A percentile compares a stretch with the other conserved stretches of the same genome.
phyloP scores from a whole-genome alignment of 2,329 filamentous ascomycete species.

The Myriosclerotinia curreyana region DNA sequence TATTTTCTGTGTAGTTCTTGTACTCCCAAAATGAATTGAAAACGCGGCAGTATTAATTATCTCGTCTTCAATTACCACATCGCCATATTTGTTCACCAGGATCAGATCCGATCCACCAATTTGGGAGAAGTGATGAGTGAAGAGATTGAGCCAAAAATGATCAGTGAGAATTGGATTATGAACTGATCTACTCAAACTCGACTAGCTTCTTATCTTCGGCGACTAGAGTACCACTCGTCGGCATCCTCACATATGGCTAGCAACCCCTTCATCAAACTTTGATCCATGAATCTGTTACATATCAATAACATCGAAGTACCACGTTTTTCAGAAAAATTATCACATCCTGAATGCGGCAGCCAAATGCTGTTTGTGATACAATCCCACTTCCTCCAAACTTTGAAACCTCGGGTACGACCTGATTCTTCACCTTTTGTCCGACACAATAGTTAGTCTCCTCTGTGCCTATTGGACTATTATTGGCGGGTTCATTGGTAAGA shows the following conservation, averaged over 20 bases:
- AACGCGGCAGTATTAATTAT: constrained; percentile 48
- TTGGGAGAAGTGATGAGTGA: constrained; percentile 59
- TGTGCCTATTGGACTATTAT: constrained; percentile 44
- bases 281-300: constrained; percentile 27
- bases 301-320: not conserved
- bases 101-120: constrained; percentile 64
- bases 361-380: constrained; percentile 35
- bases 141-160: constrained; percentile 56
- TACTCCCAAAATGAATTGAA: constrained; percentile 45
- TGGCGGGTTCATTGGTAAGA: constrained; percentile 37
- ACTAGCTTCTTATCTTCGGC: constrained; percentile 7
- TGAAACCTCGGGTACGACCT: constrained; percentile 42
- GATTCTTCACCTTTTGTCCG: constrained; percentile 46
- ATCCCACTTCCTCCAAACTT: constrained; percentile 31
- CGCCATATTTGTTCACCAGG: constrained; percentile 57
- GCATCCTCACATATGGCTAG: constrained; percentile 52
- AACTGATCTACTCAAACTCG: constrained; percentile 40
- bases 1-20: not conserved
- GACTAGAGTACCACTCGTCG: constrained; percentile 15
- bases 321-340: not conserved
- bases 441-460: constrained; percentile 40
- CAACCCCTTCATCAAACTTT: constrained; percentile 54
- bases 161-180: constrained; percentile 42
- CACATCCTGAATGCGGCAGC: constrained; percentile 33
- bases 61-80: constrained; percentile 60